Conservation (phyloP, 495 filamentous ascomycete genomes). For the Neurospora sp. region DNA sequence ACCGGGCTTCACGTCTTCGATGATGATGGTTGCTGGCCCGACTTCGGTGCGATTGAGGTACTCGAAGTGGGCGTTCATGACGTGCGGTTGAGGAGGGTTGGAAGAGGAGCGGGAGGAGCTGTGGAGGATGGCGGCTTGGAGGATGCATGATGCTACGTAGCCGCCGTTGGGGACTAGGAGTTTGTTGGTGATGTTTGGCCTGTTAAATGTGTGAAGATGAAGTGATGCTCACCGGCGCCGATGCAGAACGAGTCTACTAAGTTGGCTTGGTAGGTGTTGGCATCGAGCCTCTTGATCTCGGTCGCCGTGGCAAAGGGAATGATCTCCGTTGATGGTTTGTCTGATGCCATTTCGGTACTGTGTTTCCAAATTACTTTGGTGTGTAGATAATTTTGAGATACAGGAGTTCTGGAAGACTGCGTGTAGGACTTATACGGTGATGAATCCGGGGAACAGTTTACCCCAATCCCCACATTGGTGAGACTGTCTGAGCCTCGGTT, state of each 20-base stretch:
- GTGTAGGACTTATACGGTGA: background rate
- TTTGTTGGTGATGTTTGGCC: too few species aligned
- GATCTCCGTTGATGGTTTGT: background rate
- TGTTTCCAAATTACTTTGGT: background rate
- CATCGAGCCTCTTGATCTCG: constrained; percentile 40
- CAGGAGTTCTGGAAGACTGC: background rate
- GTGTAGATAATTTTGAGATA: background rate
- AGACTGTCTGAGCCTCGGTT: background rate
- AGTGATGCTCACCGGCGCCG: constrained; percentile 43
- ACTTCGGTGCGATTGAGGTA: constrained; percentile 60
- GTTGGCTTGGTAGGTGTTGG: constrained; percentile 50
- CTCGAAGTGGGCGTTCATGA: constrained; percentile 58
- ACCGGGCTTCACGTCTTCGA: constrained; percentile 67
- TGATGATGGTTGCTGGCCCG: constrained; percentile 51
- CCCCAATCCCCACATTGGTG: background rate
- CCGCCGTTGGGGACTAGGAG: constrained; percentile 70
- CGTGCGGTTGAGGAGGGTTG: constrained; percentile 51
- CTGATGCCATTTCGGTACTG: background rate
- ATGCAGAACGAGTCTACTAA: constrained; percentile 59
- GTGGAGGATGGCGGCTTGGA: constrained; percentile 50
- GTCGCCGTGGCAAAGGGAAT: constrained; percentile 25
- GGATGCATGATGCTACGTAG: constrained; percentile 55
- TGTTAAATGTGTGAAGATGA: too few species aligned
- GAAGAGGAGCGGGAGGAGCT: constrained; percentile 44
- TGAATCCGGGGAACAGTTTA: background rate